Base-by-base conservation (phyloP, 1,284 basidiomycete genomes). In the Microbotryomycetes sp. region DNA sequence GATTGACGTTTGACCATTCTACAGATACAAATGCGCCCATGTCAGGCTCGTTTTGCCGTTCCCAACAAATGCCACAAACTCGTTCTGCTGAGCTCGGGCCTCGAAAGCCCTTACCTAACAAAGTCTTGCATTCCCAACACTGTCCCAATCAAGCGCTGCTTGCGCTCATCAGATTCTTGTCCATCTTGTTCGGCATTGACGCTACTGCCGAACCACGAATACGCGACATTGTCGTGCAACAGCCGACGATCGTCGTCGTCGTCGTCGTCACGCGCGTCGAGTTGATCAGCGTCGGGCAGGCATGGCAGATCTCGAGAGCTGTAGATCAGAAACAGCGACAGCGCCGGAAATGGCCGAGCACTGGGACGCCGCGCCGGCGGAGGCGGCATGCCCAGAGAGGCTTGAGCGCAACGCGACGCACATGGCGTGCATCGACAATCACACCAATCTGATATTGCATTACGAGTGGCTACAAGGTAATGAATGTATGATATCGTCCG, bases 71-170 rank as follows among this genome's bases (percentile, higher is more conserved):
- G 27, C 26, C 28, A 23, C 23, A 41, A 27, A 5, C 46, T n/a
- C 21, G 28, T 2, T n/a, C n/a, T n/a, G n/a, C n/a, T n/a, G n/a
- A n/a, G n/a, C n/a, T 41, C 35, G 13, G 23, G 11, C 24, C 5
- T 15, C 11, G 3, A 29, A n/a, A n/a, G 50, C 9, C 45, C 66
- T n/a, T 21, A 65, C 66, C 57, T 54, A 9, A 59, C 59, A 24
- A 68, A 68, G 21, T 62, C 61, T 1, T 59, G 54, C 21, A 68
- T 61, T n/a, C 66, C 66, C 23, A 61, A 48, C 1, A 68, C 54
- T 2, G 66, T 68, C 1, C 64, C 64, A 58, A 65, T 56, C 45
- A 61, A 7, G 26, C 64, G 35, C 5, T 50, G 30, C 26, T 52
- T 56, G 2, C 64, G 35, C 35, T 41, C n/a, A n/a, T n/a, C n/a